Conservation (phyloP, 352 stramenopile genomes). For the Poterioochromonas sp. region DNA sequence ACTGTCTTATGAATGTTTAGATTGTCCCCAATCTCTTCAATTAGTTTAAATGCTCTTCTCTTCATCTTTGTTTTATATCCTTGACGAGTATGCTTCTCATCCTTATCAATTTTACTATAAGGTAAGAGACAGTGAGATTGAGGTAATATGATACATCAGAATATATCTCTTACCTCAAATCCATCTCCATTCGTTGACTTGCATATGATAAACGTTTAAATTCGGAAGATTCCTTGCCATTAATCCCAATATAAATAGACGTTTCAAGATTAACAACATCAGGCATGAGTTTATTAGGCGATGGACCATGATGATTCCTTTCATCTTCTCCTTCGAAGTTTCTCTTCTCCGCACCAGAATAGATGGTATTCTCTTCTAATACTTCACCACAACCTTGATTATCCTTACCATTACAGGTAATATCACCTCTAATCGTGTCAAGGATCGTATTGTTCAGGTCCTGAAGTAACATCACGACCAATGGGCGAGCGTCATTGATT, state of each 20-base stretch:
- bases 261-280: conserved; percentile 1
- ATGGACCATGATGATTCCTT: background rate
- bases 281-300: background rate
- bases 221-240: background rate
- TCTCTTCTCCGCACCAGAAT: background rate
- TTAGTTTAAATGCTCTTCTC: background rate
- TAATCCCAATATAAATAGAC: background rate
- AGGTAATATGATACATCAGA: background rate
- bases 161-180: background rate
- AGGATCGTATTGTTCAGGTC: background rate
- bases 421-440: background rate
- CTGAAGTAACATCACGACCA: background rate
- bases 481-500: background rate
- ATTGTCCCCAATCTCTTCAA: background rate
- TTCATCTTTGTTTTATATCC: background rate
- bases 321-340: conserved; percentile 7
- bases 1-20: background rate
- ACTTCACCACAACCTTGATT: background rate
- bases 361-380: background rate
- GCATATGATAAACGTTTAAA: background rate
- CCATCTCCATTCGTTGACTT: background rate
- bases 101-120: background rate
- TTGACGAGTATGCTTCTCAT: background rate
- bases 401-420: background rate
- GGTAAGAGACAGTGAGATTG: background rate